Evolutionary conservation across 495 filamentous ascomycete species (phyloP).

Genomic region (Podospora australis): DNA sequence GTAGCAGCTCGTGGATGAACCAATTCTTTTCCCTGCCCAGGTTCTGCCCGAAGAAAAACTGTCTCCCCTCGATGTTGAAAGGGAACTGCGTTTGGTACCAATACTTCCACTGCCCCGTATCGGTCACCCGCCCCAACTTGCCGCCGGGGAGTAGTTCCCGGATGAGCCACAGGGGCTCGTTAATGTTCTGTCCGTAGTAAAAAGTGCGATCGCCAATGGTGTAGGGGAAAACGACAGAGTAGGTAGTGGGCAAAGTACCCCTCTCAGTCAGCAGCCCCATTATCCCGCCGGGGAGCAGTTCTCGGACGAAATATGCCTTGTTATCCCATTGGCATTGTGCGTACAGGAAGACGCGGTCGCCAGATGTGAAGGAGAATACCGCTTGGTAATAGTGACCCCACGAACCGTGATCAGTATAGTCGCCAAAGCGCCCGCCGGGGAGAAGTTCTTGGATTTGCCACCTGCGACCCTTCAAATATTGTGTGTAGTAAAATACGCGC

Average conservation of each 20-base stretch:
- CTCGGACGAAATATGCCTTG: neutral
- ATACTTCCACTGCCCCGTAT: neutral
- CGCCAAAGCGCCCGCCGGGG: neutral
- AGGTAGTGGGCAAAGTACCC: neutral
- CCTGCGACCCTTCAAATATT: neutral
- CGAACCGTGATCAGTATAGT: neutral
- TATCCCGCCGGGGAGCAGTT: neutral
- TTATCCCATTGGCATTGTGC: neutral
- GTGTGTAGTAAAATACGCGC: neutral
- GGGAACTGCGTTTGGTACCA: neutral
- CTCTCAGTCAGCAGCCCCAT: neutral
- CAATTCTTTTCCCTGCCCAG: neutral
- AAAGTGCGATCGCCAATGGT: neutral
- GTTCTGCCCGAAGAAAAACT: neutral
- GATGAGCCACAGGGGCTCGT: neutral
- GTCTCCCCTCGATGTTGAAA: neutral
- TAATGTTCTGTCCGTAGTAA: neutral
- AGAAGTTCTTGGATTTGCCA: neutral
- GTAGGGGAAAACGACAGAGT: neutral
- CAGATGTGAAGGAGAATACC: neutral
- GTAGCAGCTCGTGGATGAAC: neutral
- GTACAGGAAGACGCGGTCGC: neutral
- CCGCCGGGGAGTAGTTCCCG: neutral
- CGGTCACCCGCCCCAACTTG: neutral
- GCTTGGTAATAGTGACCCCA: neutral